A percentile compares a stretch with the other conserved stretches of the same genome.
Conservation (phyloP, 371 early-diverging fungal species). For the Lichtheimia corymbifera region DNA sequence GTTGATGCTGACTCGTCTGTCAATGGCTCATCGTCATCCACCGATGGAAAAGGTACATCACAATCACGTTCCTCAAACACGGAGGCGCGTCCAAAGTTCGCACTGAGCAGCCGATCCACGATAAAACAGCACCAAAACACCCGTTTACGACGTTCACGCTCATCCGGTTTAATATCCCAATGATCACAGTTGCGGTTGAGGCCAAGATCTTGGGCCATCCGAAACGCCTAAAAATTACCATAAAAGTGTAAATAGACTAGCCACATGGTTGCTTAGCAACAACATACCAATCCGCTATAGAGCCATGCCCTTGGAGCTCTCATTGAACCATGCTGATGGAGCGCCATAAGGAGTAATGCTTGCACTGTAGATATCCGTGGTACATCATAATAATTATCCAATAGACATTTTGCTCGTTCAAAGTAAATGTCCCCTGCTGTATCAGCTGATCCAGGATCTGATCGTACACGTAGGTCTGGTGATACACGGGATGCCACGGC, state of each 20-base stretch:
- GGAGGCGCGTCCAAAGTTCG: conserved; percentile 44
- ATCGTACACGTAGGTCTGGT: conserved; percentile 33
- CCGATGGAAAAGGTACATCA: conserved; percentile 45
- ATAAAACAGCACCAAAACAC: conserved; percentile 57
- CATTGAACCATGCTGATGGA: conserved; percentile 58
- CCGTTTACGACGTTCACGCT: conserved; percentile 43
- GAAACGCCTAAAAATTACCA: conserved; percentile 32
- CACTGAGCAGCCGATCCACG: conserved; percentile 44
- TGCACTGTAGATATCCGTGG: conserved; percentile 64
- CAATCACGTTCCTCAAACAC: conserved; percentile 49
- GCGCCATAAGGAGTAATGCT: conserved; percentile 55
- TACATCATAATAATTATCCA: conserved; percentile 60
- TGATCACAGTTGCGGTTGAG: conserved; percentile 49
- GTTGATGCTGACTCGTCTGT: conserved; percentile 14
- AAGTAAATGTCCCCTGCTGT: conserved; percentile 49
- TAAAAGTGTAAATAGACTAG: neutral
- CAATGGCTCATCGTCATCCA: conserved; percentile 33
- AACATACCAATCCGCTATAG: conserved; percentile 52
- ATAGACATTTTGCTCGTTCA: conserved; percentile 44
- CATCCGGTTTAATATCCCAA: conserved; percentile 41
- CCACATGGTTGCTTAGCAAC: neutral
- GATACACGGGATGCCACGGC: conserved; percentile 51
- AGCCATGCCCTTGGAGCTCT: conserved; percentile 50
- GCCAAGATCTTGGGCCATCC: conserved; percentile 56
- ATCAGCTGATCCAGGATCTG: conserved; percentile 29